Conservation (phyloP, 352 stramenopile genomes). For the Pythium utonaiense region DNA sequence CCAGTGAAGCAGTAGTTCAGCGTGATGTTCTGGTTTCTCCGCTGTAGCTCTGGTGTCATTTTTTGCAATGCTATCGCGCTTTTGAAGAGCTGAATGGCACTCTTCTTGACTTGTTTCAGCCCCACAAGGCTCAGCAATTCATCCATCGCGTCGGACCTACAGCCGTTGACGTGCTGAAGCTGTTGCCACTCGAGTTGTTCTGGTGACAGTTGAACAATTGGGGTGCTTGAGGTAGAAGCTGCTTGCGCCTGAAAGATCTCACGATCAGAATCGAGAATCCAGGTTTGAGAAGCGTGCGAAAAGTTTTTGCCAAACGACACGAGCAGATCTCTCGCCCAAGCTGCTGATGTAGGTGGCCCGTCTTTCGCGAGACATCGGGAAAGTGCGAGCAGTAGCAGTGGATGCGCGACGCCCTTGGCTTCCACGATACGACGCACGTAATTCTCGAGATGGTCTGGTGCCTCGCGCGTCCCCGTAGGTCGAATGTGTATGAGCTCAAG, state of each 20-base stretch:
- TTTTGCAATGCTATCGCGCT: conserved; percentile 50
- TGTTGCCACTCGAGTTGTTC: conserved; percentile 54
- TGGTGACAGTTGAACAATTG: conserved; percentile 9
- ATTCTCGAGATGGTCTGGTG: conserved; percentile 26
- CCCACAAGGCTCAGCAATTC: conserved; percentile 78
- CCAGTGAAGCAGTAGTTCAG: conserved; percentile 79
- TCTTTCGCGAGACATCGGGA: conserved; percentile 31
- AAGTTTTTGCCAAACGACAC: not conserved
- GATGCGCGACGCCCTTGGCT: conserved; percentile 29
- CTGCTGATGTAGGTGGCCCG: not conserved
- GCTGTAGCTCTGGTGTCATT: conserved; percentile 38
- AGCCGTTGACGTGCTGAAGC: conserved; percentile 43
- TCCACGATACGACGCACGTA: conserved; percentile 32
- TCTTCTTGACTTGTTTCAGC: conserved; percentile 76
- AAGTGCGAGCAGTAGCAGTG: conserved; percentile 56
- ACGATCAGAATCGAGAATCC: not conserved
- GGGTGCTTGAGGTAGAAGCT: not conserved
- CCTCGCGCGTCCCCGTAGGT: conserved; percentile 32
- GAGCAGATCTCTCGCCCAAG: not conserved
- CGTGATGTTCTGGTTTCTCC: conserved; percentile 65
- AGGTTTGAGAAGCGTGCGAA: not conserved
- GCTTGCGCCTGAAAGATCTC: not conserved
- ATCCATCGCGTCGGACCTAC: conserved; percentile 72
- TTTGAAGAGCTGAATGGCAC: conserved; percentile 72
- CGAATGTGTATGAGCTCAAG: conserved; percentile 51